phyloP scores from a whole-genome alignment of 1,284 basidiomycete genomes.

The Agroathelia rolfsii region DNA sequence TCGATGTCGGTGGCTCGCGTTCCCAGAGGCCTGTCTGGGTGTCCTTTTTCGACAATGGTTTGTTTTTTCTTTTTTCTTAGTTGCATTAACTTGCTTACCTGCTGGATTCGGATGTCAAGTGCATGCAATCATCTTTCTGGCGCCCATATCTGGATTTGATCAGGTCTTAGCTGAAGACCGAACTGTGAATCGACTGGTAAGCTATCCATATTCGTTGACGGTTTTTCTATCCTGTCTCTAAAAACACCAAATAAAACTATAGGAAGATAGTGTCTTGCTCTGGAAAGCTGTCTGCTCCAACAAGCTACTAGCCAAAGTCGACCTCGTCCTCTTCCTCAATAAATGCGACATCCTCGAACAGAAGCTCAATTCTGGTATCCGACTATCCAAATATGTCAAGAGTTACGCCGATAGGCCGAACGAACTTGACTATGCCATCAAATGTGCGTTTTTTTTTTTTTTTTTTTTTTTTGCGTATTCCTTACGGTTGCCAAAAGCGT shows the following conservation, averaged over 20 bases:
- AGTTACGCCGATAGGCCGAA: slow-evolving; percentile 67
- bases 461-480: slow-evolving; percentile 2
- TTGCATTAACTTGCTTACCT: slow-evolving; percentile 44
- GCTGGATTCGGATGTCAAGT: slow-evolving; percentile 57
- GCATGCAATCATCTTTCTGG: slow-evolving; percentile 73
- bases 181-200: slow-evolving; percentile 58
- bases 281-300: slow-evolving; percentile 73
- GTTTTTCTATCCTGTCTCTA: slow-evolving; percentile 17
- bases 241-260: slow-evolving; percentile 30
- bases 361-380: slow-evolving; percentile 54
- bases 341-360: slow-evolving; percentile 67
- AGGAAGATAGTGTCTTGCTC: slow-evolving; percentile 73
- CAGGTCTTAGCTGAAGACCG: slow-evolving; percentile 64
- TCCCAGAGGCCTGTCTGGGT: slow-evolving; percentile 50
- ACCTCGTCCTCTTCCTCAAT: slow-evolving; percentile 71
- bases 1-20: slow-evolving; percentile 70
- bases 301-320: slow-evolving; percentile 60
- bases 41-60: slow-evolving; percentile 69
- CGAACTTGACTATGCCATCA: slow-evolving; percentile 59
- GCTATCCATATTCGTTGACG: slow-evolving; percentile 16
- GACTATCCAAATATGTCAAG: slow-evolving; percentile 57
- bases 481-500: slow-evolving; percentile 11
- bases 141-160: slow-evolving; percentile 72
- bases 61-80: slow-evolving; percentile 13
- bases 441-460: slow-evolving; percentile 35